phyloP scores from a whole-genome alignment of 208 protist species.

The Entamoeba invadens region DNA sequence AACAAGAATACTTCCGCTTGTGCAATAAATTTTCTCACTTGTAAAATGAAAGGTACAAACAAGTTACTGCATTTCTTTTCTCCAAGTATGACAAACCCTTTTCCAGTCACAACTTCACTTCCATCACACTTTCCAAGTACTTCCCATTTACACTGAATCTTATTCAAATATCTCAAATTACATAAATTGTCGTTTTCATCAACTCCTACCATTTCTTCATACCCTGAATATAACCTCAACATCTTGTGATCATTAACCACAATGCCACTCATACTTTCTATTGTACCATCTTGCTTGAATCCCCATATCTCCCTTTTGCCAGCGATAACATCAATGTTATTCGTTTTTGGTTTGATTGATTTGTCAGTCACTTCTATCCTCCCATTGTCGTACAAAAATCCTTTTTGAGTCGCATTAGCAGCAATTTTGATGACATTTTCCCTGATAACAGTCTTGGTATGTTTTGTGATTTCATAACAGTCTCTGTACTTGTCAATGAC shows the following conservation, averaged over 20 bases:
- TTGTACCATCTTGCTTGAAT: background rate
- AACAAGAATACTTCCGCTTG: too few species aligned
- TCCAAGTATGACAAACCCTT: background rate
- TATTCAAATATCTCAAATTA: background rate
- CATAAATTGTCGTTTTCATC: background rate
- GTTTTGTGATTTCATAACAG: background rate
- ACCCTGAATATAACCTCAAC: background rate
- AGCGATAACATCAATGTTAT: background rate
- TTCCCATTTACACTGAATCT: background rate
- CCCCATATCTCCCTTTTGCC: background rate
- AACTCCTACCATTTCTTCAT: background rate
- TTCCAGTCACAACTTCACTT: background rate
- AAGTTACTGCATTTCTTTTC: too few species aligned
- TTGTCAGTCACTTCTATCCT: background rate
- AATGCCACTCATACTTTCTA: background rate
- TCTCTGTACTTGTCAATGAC: background rate
- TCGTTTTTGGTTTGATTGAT: background rate
- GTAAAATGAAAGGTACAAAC: too few species aligned
- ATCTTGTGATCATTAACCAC: background rate
- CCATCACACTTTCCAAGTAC: background rate
- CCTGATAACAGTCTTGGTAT: background rate
- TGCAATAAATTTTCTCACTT: too few species aligned
- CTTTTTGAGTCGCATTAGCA: background rate
- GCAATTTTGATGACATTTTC: background rate
- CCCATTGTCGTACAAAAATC: background rate